Percentiles rank a stretch among this genome's conserved stretches.
phyloP scores from a whole-genome alignment of 208 protist genomes.

The Entamoeba dispar region DNA sequence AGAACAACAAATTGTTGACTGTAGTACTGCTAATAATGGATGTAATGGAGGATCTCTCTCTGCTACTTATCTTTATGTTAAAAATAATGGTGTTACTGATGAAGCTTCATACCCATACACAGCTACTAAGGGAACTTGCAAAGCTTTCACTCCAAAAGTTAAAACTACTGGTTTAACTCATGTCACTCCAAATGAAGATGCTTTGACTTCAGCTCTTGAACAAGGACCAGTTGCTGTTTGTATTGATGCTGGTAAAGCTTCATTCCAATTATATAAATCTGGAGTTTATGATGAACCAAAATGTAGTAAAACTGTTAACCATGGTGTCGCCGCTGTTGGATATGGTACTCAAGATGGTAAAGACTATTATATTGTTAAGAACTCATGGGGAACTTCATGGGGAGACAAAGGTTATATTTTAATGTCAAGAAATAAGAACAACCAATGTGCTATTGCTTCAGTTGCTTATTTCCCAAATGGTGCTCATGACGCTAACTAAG shows the following conservation, averaged over 20 bases:
- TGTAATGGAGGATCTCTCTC: not conserved
- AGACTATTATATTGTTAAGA: constrained; percentile 27
- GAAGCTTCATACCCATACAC: not conserved
- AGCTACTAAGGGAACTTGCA: not conserved
- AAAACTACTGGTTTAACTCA: not conserved
- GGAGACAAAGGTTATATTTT: constrained; percentile 29
- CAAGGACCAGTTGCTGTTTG: not conserved
- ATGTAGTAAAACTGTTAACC: constrained; percentile 2
- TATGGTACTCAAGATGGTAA: constrained; percentile 16
- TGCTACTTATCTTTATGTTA: not conserved
- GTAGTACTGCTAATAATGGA: not conserved
- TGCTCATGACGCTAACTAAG: too few relatives aligned
- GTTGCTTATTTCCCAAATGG: too few relatives aligned
- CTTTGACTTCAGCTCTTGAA: not conserved
- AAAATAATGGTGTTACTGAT: not conserved
- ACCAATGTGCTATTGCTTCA: too few relatives aligned
- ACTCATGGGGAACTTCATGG: constrained; percentile 27
- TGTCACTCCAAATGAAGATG: not conserved
- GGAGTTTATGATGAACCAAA: not conserved
- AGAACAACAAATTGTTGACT: not conserved
- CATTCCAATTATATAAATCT: not conserved
- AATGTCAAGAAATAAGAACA: constrained; percentile 2
- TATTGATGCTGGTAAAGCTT: not conserved
- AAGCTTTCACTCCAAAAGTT: not conserved
- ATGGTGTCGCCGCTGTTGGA: constrained; percentile 31